These are phyloP conservation scores for Quercus tomentella DNA, from an alignment of 331 rosid genomes.

Conservation along the genomic window DNA sequence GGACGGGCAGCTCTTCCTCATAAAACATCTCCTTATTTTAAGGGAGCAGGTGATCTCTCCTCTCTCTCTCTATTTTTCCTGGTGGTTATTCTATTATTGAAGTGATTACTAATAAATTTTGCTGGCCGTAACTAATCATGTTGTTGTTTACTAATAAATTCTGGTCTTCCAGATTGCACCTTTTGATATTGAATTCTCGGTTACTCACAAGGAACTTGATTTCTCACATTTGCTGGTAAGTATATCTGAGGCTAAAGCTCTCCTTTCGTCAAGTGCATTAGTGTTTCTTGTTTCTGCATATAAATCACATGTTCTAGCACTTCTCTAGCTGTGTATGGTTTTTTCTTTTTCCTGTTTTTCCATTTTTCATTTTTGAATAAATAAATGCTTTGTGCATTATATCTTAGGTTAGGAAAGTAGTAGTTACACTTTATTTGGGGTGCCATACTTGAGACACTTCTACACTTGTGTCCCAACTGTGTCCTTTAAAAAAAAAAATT, in stretches of 20 bases:
- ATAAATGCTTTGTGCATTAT: neutral
- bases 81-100: constrained; percentile 3
- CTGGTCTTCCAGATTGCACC: constrained; percentile 78
- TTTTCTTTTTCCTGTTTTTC: neutral
- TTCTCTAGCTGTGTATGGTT: neutral
- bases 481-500: too few relatives aligned
- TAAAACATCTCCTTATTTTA: constrained; percentile 90
- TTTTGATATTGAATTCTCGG: constrained; percentile 87
- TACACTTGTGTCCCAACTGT: too few relatives aligned
- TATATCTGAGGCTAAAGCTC: constrained; percentile 29
- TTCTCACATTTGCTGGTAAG: constrained; percentile 98
- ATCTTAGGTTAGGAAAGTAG: too few relatives aligned
- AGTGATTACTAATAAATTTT: constrained; percentile 16
- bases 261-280: constrained; percentile 19
- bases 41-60: constrained; percentile 80
- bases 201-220: constrained; percentile 98
- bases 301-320: constrained; percentile 2
- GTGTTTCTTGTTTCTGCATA: constrained; percentile 1
- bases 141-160: constrained; percentile 6
- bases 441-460: too few relatives aligned
- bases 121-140: neutral
- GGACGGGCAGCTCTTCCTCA: constrained; percentile 98
- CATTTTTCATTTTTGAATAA: neutral
- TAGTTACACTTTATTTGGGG: too few relatives aligned
- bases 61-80: constrained; percentile 9